These are phyloP conservation scores for Didymella lethalis DNA, from an alignment of 2,329 filamentous ascomycete species.

Conservation along the genomic window DNA sequence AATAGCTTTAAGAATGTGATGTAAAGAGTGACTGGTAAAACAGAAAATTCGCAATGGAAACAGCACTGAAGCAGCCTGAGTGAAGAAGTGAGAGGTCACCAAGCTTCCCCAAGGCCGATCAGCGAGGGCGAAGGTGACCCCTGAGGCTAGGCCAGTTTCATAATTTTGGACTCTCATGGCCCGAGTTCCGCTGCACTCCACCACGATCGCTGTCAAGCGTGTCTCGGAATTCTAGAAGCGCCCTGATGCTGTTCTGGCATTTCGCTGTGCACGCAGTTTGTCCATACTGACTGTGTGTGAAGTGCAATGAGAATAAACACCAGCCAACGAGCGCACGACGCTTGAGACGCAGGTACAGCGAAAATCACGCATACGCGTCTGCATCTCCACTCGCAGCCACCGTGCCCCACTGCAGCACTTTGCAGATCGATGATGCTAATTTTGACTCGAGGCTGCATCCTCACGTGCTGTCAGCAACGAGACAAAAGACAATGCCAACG, in stretches of 20 bases:
- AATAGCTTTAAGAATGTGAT: slow-evolving; percentile 32
- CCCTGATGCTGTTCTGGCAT: slow-evolving; percentile 14
- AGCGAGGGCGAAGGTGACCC: slow-evolving; percentile 30
- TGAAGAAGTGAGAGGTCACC: slow-evolving; percentile 40
- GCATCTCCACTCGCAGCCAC: slow-evolving; percentile 19
- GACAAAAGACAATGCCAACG: slow-evolving; percentile 5
- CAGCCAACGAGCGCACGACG: slow-evolving; percentile 8
- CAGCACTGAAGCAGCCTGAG: slow-evolving; percentile 44
- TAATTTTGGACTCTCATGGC: slow-evolving; percentile 18
- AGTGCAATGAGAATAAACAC: slow-evolving; percentile 1
- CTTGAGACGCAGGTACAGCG: slow-evolving; percentile 24
- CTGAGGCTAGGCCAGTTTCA: slow-evolving; percentile 41
- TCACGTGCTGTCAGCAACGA: slow-evolving; percentile 12
- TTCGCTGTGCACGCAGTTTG: slow-evolving; percentile 2
- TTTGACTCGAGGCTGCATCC: slow-evolving; percentile 6
- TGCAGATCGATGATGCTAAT: slow-evolving; percentile 24
- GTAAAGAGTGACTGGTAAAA: slow-evolving; percentile 45
- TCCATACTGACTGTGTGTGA: slow-evolving; percentile 3
- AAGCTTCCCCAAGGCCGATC: slow-evolving; percentile 39
- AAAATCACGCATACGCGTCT: slow-evolving; percentile 20
- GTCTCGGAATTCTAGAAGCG: slow-evolving; percentile 21
- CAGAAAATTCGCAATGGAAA: slow-evolving; percentile 41
- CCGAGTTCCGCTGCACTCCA: slow-evolving; percentile 20
- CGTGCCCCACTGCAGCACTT: slow-evolving; percentile 15
- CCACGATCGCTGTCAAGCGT: slow-evolving; percentile 12